phyloP scores from a whole-genome alignment of 2,329 filamentous ascomycete genomes.

The Grosmannia serpens region DNA sequence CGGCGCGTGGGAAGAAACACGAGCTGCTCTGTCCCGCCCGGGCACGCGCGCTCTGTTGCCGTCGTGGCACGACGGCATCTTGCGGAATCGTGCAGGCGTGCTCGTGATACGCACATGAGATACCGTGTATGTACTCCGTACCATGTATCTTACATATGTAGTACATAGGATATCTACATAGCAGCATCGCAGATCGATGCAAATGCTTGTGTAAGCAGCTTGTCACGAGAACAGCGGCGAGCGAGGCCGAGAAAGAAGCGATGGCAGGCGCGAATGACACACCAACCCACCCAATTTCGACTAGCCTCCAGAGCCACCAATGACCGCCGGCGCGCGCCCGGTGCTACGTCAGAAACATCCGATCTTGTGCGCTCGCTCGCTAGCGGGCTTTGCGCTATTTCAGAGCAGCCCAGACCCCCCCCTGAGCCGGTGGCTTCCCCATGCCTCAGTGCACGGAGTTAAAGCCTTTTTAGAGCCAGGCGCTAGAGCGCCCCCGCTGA shows the following conservation, averaged over 20 bases:
- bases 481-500: not conserved
- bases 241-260: not conserved
- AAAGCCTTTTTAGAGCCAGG: not conserved
- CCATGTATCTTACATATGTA: too few species aligned
- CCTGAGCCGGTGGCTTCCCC: not conserved
- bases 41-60: too few species aligned
- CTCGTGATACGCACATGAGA: too few species aligned
- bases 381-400: conserved; percentile 1
- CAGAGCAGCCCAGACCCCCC: conserved; percentile 2
- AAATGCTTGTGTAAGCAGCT: too few species aligned
- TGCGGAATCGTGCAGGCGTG: too few species aligned
- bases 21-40: too few species aligned
- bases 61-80: too few species aligned
- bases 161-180: too few species aligned
- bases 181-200: too few species aligned
- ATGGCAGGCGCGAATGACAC: not conserved
- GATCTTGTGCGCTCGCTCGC: not conserved
- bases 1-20: too few species aligned
- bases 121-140: too few species aligned
- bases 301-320: not conserved
- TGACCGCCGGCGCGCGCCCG: not conserved
- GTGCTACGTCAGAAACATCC: conserved; percentile 8
- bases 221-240: not conserved
- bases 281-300: not conserved
- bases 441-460: not conserved